These are phyloP conservation scores for Botrytis medusae DNA, from an alignment of 2,329 filamentous ascomycete species.

Conservation along the genomic window DNA sequence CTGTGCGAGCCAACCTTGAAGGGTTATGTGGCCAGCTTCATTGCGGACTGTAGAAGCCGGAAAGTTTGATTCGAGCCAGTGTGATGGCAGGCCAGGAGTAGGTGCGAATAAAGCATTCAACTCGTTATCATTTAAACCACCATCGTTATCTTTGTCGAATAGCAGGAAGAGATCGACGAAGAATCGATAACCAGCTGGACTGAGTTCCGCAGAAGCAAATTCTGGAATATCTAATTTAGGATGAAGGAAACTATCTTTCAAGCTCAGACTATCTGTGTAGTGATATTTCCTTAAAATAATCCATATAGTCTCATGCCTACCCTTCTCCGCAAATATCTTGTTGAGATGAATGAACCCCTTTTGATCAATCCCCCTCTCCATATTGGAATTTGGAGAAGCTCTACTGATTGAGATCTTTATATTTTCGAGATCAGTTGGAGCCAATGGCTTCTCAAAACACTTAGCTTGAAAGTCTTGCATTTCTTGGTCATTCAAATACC, in stretches of 20 bases:
- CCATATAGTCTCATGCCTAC: constrained; percentile 97
- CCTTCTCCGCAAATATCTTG: constrained; percentile 95
- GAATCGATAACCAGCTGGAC: constrained; percentile 91
- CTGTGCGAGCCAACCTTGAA: constrained; percentile 97
- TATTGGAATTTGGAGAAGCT: constrained; percentile 59
- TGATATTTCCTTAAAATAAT: constrained; percentile 92
- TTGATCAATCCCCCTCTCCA: constrained; percentile 73
- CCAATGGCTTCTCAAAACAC: constrained; percentile 86
- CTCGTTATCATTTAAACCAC: constrained; percentile 83
- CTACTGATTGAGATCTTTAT: constrained; percentile 87
- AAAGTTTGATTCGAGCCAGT: constrained; percentile 87
- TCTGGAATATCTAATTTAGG: constrained; percentile 94
- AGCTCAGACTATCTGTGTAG: constrained; percentile 90
- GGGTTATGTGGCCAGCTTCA: constrained; percentile 89
- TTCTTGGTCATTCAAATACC: constrained; percentile 84
- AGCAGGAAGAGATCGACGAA: constrained; percentile 95
- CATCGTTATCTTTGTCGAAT: constrained; percentile 97
- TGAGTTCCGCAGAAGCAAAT: constrained; percentile 88
- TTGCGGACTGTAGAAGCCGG: constrained; percentile 93
- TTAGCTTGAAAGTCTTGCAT: constrained; percentile 87
- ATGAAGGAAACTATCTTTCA: constrained; percentile 87
- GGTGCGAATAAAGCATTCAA: constrained; percentile 86
- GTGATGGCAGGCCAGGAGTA: constrained; percentile 82
- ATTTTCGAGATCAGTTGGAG: constrained; percentile 77
- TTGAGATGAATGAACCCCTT: constrained; percentile 86